Evolutionary conservation across 225 moss, liverwort and hornwort species (phyloP), one percentile per base, ranked within the genome.

Genomic region (Straminergon stramineum): DNA sequence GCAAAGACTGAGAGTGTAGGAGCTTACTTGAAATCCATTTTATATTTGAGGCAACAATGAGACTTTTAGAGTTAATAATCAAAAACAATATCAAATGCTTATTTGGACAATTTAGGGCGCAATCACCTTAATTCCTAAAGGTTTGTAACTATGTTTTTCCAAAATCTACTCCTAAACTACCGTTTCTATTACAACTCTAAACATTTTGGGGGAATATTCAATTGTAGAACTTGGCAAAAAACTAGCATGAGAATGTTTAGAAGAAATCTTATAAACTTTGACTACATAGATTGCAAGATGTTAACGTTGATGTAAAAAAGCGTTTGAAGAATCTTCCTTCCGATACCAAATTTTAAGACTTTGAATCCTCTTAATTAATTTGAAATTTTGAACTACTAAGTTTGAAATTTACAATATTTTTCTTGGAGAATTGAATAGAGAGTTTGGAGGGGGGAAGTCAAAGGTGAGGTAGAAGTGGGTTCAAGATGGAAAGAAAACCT

Each of bases 401-500:
- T 39, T 70, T 39, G 23, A 39, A 68, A 1, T 69, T n/a, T 6
- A 21, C 6, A n/a, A 22, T 69, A 20, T 70, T 13, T 39, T 22
- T 13, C 13, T 1, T 39, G 7, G 22, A 70, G 2, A 13, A 39
- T 23, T 14, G 13, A 70, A 39, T 70, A 22, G 70, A 70, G 4
- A 70, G 7, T 23, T 2, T 18, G 34, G 0, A 13, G 10, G 60
- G 11, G 5, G 60, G 4, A 6, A 0, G 4, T 21, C 12, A 37
- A 68, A 12, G 12, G 11, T 37, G 21, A 20, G 68, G 21, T 39
- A 7, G 39, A 70, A n/a, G 39, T 13, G 7, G 39, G 3, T 68
- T 6, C 21, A 37, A 68, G 68, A 68, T 68, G 4, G 21, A 35
- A 61, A 26, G 12, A 61, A 37, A 67, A 67, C 3, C 67, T 69